A percentile compares a stretch with the other conserved stretches of the same genome.
Conservation (phyloP, 495 filamentous ascomycete genomes). For the Staphylotrichum longicolle region DNA sequence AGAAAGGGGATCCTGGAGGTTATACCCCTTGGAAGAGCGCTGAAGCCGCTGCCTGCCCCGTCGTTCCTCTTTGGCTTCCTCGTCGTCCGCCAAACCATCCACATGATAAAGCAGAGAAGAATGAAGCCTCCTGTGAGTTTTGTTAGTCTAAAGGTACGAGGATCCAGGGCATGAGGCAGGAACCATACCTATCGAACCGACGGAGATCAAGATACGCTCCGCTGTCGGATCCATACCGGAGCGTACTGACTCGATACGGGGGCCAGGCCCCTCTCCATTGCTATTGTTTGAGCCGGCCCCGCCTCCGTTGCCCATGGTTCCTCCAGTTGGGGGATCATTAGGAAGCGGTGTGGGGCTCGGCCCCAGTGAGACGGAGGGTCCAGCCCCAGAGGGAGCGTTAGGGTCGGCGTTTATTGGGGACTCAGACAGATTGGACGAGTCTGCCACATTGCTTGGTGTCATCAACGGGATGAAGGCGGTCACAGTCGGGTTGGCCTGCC, state of each 20-base stretch:
- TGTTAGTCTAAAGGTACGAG: constrained; percentile 4
- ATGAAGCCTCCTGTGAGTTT: constrained; percentile 40
- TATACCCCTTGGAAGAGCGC: constrained; percentile 7
- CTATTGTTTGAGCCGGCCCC: constrained; percentile 14
- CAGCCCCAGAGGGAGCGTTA: not conserved
- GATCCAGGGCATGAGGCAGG: not conserved
- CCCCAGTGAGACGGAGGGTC: not conserved
- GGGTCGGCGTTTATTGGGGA: not conserved
- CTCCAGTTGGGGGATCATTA: constrained; percentile 2
- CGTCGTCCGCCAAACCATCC: constrained; percentile 38
- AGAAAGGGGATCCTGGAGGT: constrained; percentile 20
- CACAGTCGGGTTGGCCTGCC: constrained; percentile 15
- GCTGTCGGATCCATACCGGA: constrained; percentile 35
- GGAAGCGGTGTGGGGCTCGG: not conserved
- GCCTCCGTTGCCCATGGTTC: constrained; percentile 10
- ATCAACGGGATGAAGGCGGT: constrained; percentile 13
- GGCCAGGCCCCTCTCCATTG: constrained; percentile 20
- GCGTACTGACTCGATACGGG: constrained; percentile 10
- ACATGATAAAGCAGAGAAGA: constrained; percentile 41
- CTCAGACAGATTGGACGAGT: not conserved
- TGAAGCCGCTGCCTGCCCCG: constrained; percentile 4
- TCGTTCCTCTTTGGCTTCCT: constrained; percentile 34
- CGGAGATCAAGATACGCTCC: constrained; percentile 47
- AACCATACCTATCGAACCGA: constrained; percentile 49
- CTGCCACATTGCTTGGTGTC: not conserved